Conservation (phyloP, 805 yeast species). For the Teunomyces atbi region DNA sequence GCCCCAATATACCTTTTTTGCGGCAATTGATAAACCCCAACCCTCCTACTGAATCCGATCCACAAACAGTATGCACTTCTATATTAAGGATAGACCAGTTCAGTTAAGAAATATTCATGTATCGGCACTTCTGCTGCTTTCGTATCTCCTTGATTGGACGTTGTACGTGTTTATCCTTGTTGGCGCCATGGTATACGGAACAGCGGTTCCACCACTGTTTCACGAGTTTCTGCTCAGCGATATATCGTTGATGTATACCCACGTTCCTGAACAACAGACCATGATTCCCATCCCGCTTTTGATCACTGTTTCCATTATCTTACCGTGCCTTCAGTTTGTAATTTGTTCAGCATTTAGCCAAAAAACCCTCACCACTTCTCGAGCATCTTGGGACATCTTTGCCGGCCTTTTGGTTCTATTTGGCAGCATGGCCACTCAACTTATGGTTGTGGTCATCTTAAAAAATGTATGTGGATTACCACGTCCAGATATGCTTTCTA, state of each 20-base stretch:
- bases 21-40: conserved; percentile 5
- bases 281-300: conserved; percentile 31
- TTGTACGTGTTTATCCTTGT: conserved; percentile 20
- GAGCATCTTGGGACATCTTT: conserved; percentile 40
- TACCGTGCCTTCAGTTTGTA: conserved; percentile 32
- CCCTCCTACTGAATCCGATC: neutral
- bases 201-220: conserved; percentile 31
- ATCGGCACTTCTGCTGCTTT: conserved; percentile 5
- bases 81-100: conserved; percentile 6
- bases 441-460: conserved; percentile 33
- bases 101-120: neutral
- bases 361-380: conserved; percentile 12
- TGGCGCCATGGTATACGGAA: conserved; percentile 28
- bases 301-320: conserved; percentile 23
- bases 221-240: conserved; percentile 42
- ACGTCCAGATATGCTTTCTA: conserved; percentile 24
- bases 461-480: conserved; percentile 29
- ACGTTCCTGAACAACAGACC: conserved; percentile 31
- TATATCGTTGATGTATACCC: conserved; percentile 28
- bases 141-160: conserved; percentile 8
- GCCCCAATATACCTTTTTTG: conserved; percentile 1
- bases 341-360: conserved; percentile 14
- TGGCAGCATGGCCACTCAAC: conserved; percentile 38
- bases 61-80: conserved; percentile 6
- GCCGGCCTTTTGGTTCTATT: conserved; percentile 32